Conservation (phyloP, 768 basidiomycete species). For the Trametes punicea region DNA sequence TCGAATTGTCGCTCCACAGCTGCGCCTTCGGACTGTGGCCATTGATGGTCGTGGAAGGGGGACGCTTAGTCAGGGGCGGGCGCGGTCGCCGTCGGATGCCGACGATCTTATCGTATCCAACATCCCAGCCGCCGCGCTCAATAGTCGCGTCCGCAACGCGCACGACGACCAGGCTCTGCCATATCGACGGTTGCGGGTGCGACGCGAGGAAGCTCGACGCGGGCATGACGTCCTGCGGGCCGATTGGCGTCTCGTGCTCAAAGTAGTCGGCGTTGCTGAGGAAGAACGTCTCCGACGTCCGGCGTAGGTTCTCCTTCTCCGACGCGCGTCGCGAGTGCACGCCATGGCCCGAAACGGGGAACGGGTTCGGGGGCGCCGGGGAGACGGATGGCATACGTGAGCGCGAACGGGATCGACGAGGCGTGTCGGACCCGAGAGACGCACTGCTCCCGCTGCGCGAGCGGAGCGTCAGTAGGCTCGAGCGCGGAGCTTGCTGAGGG, state of each 20-base stretch:
- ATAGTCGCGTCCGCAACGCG: constrained; percentile 54
- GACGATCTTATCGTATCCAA: constrained; percentile 51
- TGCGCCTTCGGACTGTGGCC: constrained; percentile 20
- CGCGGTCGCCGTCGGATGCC: constrained; percentile 71
- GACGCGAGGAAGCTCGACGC: constrained; percentile 32
- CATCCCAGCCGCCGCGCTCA: constrained; percentile 80
- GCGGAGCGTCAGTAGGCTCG: constrained; percentile 48
- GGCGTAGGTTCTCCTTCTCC: constrained; percentile 45
- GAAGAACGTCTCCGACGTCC: constrained; percentile 24
- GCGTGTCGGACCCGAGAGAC: constrained; percentile 45
- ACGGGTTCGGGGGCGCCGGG: constrained; percentile 40
- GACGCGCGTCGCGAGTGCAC: constrained; percentile 70
- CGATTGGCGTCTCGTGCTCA: constrained; percentile 22
- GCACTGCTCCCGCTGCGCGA: constrained; percentile 63
- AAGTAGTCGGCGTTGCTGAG: constrained; percentile 27
- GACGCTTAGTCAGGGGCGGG: constrained; percentile 35
- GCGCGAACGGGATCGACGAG: constrained; percentile 37
- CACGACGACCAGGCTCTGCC: constrained; percentile 56
- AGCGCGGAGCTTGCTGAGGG: constrained; percentile 42
- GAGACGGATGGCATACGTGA: constrained; percentile 46
- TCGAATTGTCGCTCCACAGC: constrained; percentile 15
- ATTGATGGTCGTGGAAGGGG: constrained; percentile 16
- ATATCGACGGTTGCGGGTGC: constrained; percentile 39
- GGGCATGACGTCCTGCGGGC: constrained; percentile 34
- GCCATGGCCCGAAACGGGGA: constrained; percentile 80